Base-by-base conservation (phyloP, 2,329 filamentous ascomycete species). In the Orbilia ellipsospora region DNA sequence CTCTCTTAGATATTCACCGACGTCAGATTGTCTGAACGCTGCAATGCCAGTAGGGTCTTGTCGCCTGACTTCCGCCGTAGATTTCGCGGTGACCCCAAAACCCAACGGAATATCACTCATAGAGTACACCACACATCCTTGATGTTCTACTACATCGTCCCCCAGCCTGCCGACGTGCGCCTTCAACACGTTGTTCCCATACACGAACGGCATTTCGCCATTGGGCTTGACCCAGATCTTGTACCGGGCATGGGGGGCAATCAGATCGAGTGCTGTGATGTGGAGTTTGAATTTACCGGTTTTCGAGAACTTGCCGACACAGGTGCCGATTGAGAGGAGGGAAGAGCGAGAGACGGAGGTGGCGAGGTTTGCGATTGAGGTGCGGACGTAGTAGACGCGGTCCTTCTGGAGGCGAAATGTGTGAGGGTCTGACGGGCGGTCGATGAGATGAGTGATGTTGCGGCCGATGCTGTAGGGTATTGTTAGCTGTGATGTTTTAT, bases 151-250 rank as follows among this genome's bases (percentile, higher is more conserved):
- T 80, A 91, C 94, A 84, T 98, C 94, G 80, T 97, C 93, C 48
- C 89, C 92, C 90, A 92, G 94, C 77, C 93, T 85, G 18, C 92
- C 92, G 16, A 95, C 88, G 82, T 93, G 91, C 36, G 90, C 91
- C 82, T 92, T 92, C 79, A 96, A 88, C 62, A 96, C 87, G 83
- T 98, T 94, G 69, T 92, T 92, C 63, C 95, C 95, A 83, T 98
- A 99, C 55, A 99, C 84, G 82, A 96, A 98, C 0, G 95, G 94
- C 93, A 97, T 97, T 81, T 96, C 94, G 79, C 95, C 95, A 83
- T 98, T 98, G 73, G 90, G 88, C 84, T 96, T 96, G 79, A 99
- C 90, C 93, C 94, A 98, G 79, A 98, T 90, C 88, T 98, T 98
- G 85, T 97, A 96, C 73, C 95, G 87, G 52, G 94, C 94, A 82